Evolutionary conservation across 768 basidiomycete genomes (phyloP).

Genomic region (Leccinum olivaceopallidum): DNA sequence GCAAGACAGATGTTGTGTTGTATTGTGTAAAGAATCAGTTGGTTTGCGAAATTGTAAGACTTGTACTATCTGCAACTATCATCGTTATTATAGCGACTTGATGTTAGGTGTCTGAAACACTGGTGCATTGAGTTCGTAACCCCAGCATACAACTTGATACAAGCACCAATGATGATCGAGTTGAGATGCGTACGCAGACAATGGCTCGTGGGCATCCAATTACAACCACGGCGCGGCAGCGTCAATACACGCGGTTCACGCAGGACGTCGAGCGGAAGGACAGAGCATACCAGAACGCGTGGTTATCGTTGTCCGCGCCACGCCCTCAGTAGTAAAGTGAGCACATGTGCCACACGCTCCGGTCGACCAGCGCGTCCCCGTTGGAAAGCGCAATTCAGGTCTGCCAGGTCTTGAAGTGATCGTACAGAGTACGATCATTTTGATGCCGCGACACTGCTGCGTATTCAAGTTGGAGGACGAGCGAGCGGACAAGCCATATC

Average conservation of each 20-base stretch:
- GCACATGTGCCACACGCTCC: no score
- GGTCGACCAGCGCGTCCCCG: no score
- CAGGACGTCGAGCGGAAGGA: no score
- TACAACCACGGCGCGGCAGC: background rate
- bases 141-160: no score
- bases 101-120: background rate
- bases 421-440: no score
- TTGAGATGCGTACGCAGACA: background rate
- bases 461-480: no score
- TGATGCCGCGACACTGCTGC: no score
- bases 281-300: background rate
- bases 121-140: background rate
- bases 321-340: background rate
- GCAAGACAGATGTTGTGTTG: background rate
- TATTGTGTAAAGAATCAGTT: background rate
- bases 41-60: background rate
- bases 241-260: background rate
- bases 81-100: background rate
- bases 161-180: no score
- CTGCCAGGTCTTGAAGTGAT: no score
- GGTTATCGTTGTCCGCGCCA: background rate
- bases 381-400: no score
- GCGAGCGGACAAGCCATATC: no score
- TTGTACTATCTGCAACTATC: background rate
- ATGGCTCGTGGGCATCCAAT: no score